Conservation (phyloP, 371 early-diverging fungal genomes). For the Saksenaea vasiformis region DNA sequence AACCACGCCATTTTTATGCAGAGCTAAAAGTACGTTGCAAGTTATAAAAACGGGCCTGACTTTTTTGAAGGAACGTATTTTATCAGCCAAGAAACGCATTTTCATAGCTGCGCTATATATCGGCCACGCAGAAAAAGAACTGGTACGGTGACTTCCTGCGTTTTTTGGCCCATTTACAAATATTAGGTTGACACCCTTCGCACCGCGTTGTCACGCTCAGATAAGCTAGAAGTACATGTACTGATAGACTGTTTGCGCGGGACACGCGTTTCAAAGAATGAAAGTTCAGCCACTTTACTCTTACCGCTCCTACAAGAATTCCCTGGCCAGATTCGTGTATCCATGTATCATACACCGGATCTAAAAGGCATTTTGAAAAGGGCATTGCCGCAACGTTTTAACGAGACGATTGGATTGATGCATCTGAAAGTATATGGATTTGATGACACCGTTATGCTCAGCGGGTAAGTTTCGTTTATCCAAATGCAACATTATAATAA, state of each 20-base stretch:
- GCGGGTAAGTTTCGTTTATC: conserved; percentile 65
- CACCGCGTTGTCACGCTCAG: conserved; percentile 54
- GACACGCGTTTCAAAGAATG: conserved; percentile 65
- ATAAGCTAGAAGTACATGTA: conserved; percentile 64
- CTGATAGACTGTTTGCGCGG: conserved; percentile 89
- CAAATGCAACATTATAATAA: neutral
- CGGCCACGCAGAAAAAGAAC: conserved; percentile 78
- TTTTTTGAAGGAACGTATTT: conserved; percentile 53
- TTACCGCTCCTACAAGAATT: conserved; percentile 69
- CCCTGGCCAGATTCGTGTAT: conserved; percentile 66
- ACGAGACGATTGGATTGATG: conserved; percentile 92
- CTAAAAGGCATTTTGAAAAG: conserved; percentile 71
- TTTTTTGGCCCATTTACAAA: neutral
- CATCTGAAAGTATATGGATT: conserved; percentile 93
- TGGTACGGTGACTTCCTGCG: conserved; percentile 49
- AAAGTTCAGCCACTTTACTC: conserved; percentile 72
- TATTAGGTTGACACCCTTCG: conserved; percentile 59
- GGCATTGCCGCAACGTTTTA: conserved; percentile 82
- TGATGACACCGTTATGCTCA: conserved; percentile 86
- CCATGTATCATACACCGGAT: conserved; percentile 87
- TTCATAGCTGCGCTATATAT: conserved; percentile 88
- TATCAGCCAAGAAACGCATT: conserved; percentile 72
- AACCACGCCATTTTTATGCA: conserved; percentile 49
- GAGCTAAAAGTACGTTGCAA: conserved; percentile 46
- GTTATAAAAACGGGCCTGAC: neutral